A percentile compares a stretch with the other conserved stretches of the same genome.
Evolutionary conservation across 2,329 filamentous ascomycete species (phyloP).

Genomic region (Colletotrichum endophyticum): DNA sequence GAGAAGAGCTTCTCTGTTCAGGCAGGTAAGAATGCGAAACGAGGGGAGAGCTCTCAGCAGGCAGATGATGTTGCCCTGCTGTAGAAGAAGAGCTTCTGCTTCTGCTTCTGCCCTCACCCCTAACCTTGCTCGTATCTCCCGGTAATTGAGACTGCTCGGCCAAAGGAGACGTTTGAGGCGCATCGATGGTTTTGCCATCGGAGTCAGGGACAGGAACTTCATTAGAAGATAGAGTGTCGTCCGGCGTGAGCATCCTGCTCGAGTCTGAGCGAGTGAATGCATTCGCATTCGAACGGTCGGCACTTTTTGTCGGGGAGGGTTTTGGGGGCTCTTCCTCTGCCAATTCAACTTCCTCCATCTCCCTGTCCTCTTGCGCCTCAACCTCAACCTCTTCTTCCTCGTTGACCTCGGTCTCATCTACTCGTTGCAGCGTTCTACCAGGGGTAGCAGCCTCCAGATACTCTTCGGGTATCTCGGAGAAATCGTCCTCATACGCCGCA

Average conservation of each 20-base stretch:
- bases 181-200: slow-evolving; percentile 16
- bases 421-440: slow-evolving; percentile 26
- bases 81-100: not conserved
- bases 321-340: slow-evolving; percentile 15
- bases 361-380: not conserved
- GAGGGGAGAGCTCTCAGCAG: not conserved
- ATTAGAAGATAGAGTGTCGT: slow-evolving; percentile 51
- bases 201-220: slow-evolving; percentile 9
- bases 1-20: not conserved
- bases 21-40: not conserved
- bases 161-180: not conserved
- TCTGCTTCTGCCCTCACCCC: not conserved
- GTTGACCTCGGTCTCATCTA: not conserved
- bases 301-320: slow-evolving; percentile 4
- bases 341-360: not conserved
- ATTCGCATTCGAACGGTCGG: slow-evolving; percentile 31
- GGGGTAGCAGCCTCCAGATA: slow-evolving; percentile 57
- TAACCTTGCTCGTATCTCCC: not conserved
- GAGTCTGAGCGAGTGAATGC: slow-evolving; percentile 40
- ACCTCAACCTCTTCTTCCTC: not conserved
- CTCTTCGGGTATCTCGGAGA: slow-evolving; percentile 59
- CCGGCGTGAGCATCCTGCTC: slow-evolving; percentile 56
- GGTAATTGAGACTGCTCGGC: not conserved
- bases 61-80: not conserved
- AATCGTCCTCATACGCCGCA: slow-evolving; percentile 57